Evolutionary conservation across 345 rosid genomes (phyloP).

Genomic region (Trapa bicornis): DNA sequence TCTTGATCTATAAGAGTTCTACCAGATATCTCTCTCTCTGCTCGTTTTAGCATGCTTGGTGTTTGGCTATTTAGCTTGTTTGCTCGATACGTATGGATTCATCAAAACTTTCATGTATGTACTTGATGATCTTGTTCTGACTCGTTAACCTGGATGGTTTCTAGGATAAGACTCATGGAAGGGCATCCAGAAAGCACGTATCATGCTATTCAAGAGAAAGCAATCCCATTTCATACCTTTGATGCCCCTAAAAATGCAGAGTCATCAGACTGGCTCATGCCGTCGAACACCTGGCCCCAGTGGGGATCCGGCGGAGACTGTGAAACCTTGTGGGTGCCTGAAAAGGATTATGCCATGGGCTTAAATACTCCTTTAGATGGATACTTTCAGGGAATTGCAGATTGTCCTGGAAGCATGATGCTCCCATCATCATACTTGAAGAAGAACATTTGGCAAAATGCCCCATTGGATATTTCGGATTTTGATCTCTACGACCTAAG

Average conservation of each 20-base stretch:
- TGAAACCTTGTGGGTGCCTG: conserved; percentile 12
- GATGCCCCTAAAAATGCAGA: conserved; percentile 36
- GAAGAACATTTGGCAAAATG: conserved; percentile 13
- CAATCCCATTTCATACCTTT: conserved; percentile 18
- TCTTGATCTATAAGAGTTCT: neutral
- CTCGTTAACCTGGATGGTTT: neutral
- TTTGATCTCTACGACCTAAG: conserved; percentile 24
- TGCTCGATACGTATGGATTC: neutral
- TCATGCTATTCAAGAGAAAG: neutral
- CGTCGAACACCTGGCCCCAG: conserved; percentile 35
- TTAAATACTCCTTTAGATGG: neutral
- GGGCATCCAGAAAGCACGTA: conserved; percentile 16
- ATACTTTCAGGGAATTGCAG: conserved; percentile 6
- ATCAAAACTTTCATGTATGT: neutral
- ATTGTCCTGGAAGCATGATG: conserved; percentile 14
- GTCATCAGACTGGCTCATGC: conserved; percentile 29
- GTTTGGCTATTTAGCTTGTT: neutral
- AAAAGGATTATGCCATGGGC: conserved; percentile 10
- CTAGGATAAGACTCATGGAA: conserved; percentile 35
- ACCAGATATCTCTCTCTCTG: neutral
- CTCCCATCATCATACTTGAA: conserved; percentile 12
- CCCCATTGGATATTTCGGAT: conserved; percentile 12
- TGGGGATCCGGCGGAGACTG: conserved; percentile 23
- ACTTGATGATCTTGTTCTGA: neutral
- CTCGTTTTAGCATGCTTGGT: neutral